phyloP scores from a whole-genome alignment of 139 green algal species.

The Astrephomene gubernaculifera region DNA sequence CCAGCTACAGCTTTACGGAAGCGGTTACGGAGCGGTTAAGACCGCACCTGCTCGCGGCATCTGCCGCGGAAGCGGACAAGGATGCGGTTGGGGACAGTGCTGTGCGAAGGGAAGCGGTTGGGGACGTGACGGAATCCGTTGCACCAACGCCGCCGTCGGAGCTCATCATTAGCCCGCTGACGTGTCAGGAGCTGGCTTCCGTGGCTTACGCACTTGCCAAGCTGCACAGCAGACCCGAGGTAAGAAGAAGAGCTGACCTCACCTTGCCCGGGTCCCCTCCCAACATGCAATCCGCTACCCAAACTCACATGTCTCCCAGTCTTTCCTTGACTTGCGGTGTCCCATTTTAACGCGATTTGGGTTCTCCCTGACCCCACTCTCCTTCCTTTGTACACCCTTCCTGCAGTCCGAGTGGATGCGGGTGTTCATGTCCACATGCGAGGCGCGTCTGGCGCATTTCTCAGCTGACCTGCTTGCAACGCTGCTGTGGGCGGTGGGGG shows the following conservation, averaged over 20 bases:
- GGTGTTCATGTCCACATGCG: slow-evolving; percentile 15
- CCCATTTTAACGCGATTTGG: too few species aligned
- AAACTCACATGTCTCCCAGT: too few species aligned
- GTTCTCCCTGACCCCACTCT: neutral
- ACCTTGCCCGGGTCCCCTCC: too few species aligned
- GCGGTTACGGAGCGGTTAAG: slow-evolving; percentile 26
- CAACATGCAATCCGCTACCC: too few species aligned
- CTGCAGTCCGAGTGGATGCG: slow-evolving; percentile 19
- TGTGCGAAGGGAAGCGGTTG: too few species aligned
- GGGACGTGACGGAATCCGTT: neutral
- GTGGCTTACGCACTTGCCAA: slow-evolving; percentile 40
- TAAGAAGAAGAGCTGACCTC: neutral
- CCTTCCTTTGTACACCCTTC: neutral
- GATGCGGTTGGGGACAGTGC: neutral
- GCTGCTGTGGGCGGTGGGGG: slow-evolving; percentile 35
- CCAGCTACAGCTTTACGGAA: slow-evolving; percentile 40
- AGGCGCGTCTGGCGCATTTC: neutral
- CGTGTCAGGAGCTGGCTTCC: slow-evolving; percentile 40
- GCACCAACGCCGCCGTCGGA: too few species aligned
- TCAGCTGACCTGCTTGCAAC: slow-evolving; percentile 17
- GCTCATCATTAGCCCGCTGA: slow-evolving; percentile 30
- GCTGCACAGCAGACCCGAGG: slow-evolving; percentile 34
- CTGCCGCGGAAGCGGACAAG: too few species aligned
- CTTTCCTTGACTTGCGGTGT: too few species aligned
- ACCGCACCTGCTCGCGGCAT: slow-evolving; percentile 2